Evolutionary conservation across 805 yeast species (phyloP), one percentile per base, ranked within the genome.

Genomic region (Dipodascus albidus): DNA sequence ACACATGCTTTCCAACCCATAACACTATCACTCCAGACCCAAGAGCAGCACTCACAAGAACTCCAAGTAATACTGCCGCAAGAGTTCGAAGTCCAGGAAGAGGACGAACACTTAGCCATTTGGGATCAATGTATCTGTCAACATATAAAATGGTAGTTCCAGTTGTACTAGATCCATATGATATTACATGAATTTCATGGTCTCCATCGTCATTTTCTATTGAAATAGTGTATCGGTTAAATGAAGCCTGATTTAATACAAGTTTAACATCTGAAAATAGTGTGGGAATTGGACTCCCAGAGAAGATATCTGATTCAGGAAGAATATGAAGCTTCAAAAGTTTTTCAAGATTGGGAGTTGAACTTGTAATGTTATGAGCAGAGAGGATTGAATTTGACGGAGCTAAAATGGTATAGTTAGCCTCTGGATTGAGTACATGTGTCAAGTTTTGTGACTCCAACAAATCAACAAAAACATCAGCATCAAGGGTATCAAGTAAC

Each of bases 261-360:
- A 62, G 53, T 11, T 23, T 11, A 3, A 61, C 62, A 1, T 53
- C 55, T 2, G 58, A 60, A 1, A 56, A 60, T 20, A 67, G 49
- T 0, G 70, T 63, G n/a, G 53, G 48, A 1, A 59, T 57, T 3
- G 49, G 55, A 6, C 54, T 60, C 2, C 62, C 69, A 3, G 54
- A 48, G 8, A 58, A 47, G 19, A 64, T 49, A 19, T 41, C 19
- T 21, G 76, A 71, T 20, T 77, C 76, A 1, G 86, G 85, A 1
- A 90, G 71, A 23, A 87, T 70, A 64, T 90, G 98, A 50, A 87
- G 68, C 51, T 75, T 76, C 41, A 87, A 69, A 54, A 89, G 77
- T 14, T 78, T 74, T 47, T 72, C 72, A 31, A 87, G 65, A 17
- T 73, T 70, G 0, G 68, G 64, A 48, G 71, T 70, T 27, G 67